Evolutionary conservation across 441 rosid genomes (phyloP).

Genomic region (Viola pubescens): DNA sequence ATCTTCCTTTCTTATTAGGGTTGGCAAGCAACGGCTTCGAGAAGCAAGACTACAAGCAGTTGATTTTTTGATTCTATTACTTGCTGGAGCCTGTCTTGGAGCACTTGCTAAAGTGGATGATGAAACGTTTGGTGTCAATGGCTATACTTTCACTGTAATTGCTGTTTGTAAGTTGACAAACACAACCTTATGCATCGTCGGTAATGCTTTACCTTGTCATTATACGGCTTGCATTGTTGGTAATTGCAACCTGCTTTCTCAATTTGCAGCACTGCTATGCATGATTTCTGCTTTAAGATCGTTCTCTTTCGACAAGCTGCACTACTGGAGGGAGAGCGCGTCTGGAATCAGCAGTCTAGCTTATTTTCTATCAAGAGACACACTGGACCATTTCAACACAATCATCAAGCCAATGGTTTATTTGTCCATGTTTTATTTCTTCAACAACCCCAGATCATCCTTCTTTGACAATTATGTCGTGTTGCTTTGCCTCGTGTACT

Average conservation of each 20-base stretch:
- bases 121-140: constrained; percentile 62
- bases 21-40: constrained; percentile 72
- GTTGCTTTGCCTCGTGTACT: constrained; percentile 77
- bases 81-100: constrained; percentile 95
- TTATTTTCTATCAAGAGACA: constrained; percentile 80
- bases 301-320: constrained; percentile 75
- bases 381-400: constrained; percentile 75
- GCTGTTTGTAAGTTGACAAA: constrained; percentile 77
- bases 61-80: constrained; percentile 71
- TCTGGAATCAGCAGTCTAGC: constrained; percentile 89
- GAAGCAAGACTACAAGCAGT: constrained; percentile 71
- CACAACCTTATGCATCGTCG: constrained; percentile 1
- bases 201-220: neutral
- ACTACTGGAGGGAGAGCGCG: constrained; percentile 85
- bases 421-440: constrained; percentile 91
- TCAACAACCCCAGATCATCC: constrained; percentile 77
- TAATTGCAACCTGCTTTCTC: neutral
- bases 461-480: constrained; percentile 68
- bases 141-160: constrained; percentile 78
- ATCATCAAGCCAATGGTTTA: constrained; percentile 80
- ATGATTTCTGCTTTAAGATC: constrained; percentile 85
- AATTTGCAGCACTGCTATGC: constrained; percentile 80
- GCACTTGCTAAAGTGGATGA: constrained; percentile 63
- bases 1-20: constrained; percentile 13
- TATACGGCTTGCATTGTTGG: neutral